A percentile compares a stretch with the other conserved stretches of the same genome.
These are phyloP conservation scores for Ascocoryne sarcoides DNA, from an alignment of 2,329 filamentous ascomycete genomes.

Conservation along the genomic window DNA sequence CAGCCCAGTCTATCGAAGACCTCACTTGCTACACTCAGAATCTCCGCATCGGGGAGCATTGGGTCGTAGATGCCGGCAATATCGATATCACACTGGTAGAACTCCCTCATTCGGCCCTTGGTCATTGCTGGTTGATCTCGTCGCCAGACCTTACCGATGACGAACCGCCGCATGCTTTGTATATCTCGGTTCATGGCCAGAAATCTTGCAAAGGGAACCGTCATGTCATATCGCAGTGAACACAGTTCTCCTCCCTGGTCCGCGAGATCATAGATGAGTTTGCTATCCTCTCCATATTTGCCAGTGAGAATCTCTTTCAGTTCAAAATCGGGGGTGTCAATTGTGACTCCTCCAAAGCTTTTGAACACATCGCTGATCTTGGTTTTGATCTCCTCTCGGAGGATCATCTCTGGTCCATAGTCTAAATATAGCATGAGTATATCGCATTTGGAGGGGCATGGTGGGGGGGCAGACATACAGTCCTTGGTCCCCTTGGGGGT, in stretches of 20 bases:
- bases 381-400: constrained; percentile 71
- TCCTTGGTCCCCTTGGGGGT: constrained; percentile 88
- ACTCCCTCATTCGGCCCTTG: constrained; percentile 89
- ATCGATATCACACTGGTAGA: constrained; percentile 96
- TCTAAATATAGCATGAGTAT: constrained; percentile 8
- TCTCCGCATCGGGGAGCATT: constrained; percentile 89
- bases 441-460: too few relatives aligned
- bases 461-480: constrained; percentile 39
- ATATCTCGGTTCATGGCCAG: constrained; percentile 78
- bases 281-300: constrained; percentile 88
- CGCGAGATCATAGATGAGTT: constrained; percentile 83
- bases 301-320: constrained; percentile 77
- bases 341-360: constrained; percentile 68
- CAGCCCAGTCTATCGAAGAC: constrained; percentile 76
- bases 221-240: constrained; percentile 79
- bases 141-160: constrained; percentile 87
- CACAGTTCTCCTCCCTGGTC: constrained; percentile 83
- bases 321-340: constrained; percentile 81
- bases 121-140: constrained; percentile 78
- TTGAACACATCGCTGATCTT: constrained; percentile 74
- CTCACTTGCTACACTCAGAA: constrained; percentile 74
- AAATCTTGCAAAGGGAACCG: constrained; percentile 85
- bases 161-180: constrained; percentile 83
- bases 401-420: constrained; percentile 44
- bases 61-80: constrained; percentile 81